Evolutionary conservation across 2,329 filamentous ascomycete species (phyloP), one percentile per base, ranked within the genome.

Genomic region (Diaporthe batatas): DNA sequence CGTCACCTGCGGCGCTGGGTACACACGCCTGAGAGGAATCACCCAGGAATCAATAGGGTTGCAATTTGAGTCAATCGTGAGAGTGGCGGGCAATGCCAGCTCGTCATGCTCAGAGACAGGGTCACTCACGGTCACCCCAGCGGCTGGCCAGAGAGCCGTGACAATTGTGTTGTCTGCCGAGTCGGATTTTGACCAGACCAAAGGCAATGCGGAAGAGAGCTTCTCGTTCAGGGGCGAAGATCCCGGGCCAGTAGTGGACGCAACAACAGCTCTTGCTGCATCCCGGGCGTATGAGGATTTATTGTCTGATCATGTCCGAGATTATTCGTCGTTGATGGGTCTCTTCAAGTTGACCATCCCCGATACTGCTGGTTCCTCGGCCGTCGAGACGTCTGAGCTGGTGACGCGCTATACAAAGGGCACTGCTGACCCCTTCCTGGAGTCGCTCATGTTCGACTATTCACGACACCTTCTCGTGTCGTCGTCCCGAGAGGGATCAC

Each of bases 381-480:
- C 76, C 0, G 75, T 81, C 10, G 84, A 86, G 68, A 86, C 84
- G 0, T 75, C 78, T 0, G 47, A 62, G 3, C 65, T 75, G 5
- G 58, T 75, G 8, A 47, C 54, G 8, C 57, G 67, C 6, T 75
- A 79, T 47, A 76, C 76, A 16, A 77, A 78, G 6, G 76, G 73
- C n/a, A 55, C 76, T 0, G 83, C 85, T 1, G 85, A 90, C 70
- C 87, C 88, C 0, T 89, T 84, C 49, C 78, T 91, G 2, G 87
- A 90, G 67, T 82, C 80, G 2, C 79, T 90, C 0, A 82, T 89
- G 4, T 89, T 90, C 74, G 85, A 88, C 74, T 88, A 86, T 64
- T 84, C 84, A 6, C 84, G 86, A 8, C 85, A 90, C 69, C 81
- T 91, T 0, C 83, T 91, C 71, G 88, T 91, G 64, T 84, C 85